Percentiles rank a stretch among this genome's conserved stretches.
Evolutionary conservation across 2,329 filamentous ascomycete species (phyloP).

Genomic region (Massarina eburnea): DNA sequence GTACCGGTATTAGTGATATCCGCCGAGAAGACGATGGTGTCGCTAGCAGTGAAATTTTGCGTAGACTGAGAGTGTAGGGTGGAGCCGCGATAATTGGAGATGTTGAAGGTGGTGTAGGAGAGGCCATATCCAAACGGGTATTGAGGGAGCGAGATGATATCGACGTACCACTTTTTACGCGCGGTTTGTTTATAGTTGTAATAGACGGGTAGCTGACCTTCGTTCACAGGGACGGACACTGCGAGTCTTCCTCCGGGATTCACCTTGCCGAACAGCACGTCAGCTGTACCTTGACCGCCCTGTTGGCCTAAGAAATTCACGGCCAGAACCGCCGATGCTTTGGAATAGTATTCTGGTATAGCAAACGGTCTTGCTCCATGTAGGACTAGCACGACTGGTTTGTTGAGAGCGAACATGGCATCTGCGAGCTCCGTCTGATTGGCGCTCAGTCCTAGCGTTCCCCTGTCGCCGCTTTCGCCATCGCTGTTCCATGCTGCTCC

Average conservation of each 20-base stretch:
- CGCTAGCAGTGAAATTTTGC: slow-evolving; percentile 26
- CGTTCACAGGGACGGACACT: slow-evolving; percentile 61
- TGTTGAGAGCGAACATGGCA: slow-evolving; percentile 43
- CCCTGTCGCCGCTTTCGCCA: slow-evolving; percentile 48
- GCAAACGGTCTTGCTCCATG: slow-evolving; percentile 48
- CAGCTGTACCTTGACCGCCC: slow-evolving; percentile 73
- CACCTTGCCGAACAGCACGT: slow-evolving; percentile 69
- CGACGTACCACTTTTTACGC: slow-evolving; percentile 63
- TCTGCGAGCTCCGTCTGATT: slow-evolving; percentile 44
- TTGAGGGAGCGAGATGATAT: slow-evolving; percentile 52
- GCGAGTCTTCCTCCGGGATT: slow-evolving; percentile 73
- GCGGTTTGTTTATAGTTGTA: slow-evolving; percentile 61
- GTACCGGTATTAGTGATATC: slow-evolving; percentile 39
- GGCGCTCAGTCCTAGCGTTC: slow-evolving; percentile 40
- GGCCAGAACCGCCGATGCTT: slow-evolving; percentile 45
- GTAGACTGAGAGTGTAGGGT: slow-evolving; percentile 5
- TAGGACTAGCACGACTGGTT: slow-evolving; percentile 47
- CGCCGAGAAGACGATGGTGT: slow-evolving; percentile 41
- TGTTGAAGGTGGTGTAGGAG: slow-evolving; percentile 64
- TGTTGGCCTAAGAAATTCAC: slow-evolving; percentile 64
- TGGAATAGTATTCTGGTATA: slow-evolving; percentile 43
- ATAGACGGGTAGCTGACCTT: slow-evolving; percentile 66
- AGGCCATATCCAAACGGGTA: slow-evolving; percentile 65
- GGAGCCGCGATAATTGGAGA: slow-evolving; percentile 27
- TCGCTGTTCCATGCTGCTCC: slow-evolving; percentile 52